Conservation (phyloP, 1,139 yeast genomes). For the Sugiyamaella xylanicola region DNA sequence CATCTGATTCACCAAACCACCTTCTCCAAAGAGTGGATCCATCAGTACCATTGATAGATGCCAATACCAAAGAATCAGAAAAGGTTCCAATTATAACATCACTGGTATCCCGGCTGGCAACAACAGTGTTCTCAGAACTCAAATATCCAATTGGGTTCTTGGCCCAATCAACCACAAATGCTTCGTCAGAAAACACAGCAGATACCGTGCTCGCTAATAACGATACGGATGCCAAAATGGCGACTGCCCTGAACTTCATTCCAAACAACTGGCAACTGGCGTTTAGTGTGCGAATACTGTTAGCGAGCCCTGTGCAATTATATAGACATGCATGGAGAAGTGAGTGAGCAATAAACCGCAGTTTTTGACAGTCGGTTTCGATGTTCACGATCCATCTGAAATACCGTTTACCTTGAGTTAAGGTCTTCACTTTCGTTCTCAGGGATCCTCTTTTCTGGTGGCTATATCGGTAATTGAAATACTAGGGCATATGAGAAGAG, state of each 20-base stretch:
- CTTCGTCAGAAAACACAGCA: conserved; percentile 40
- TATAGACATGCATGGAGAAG: neutral
- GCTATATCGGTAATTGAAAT: neutral
- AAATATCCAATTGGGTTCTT: conserved; percentile 32
- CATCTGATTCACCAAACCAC: conserved; percentile 15
- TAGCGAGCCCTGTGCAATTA: neutral
- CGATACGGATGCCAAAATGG: neutral
- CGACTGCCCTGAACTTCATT: conserved; percentile 8
- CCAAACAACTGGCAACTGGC: neutral
- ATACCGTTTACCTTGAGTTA: too few species aligned
- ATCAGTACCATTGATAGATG: conserved; percentile 30
- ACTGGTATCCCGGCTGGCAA: conserved; percentile 11
- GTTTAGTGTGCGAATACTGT: too few species aligned
- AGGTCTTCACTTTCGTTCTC: too few species aligned
- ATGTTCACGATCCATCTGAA: neutral
- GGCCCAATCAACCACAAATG: conserved; percentile 40
- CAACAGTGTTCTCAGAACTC: conserved; percentile 21
- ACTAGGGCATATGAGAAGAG: neutral
- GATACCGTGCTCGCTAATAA: conserved; percentile 8
- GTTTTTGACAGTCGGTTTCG: neutral
- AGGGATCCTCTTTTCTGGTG: neutral
- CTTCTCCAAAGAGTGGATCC: conserved; percentile 35
- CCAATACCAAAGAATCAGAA: conserved; percentile 29
- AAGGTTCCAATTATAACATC: conserved; percentile 19
- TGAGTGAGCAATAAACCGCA: neutral